Evolutionary conservation across 176 grass and related monocot genomes (phyloP).

Genomic region (Ananas comosus): DNA sequence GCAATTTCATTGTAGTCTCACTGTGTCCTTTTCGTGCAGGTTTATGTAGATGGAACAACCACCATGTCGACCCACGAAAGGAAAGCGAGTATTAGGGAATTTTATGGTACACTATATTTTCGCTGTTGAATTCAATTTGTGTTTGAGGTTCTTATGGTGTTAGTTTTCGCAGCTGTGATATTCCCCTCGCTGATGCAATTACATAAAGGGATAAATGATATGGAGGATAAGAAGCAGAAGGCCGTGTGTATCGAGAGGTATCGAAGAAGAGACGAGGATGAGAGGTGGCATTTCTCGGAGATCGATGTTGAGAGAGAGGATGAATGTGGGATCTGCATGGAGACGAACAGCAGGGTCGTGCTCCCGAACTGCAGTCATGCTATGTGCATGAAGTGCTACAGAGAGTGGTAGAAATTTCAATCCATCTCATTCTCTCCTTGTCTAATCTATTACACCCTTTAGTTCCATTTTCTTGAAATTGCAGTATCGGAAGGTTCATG

Average conservation of each 20-base stretch:
- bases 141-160: not conserved
- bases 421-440: not conserved
- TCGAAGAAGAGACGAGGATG: constrained; percentile 44
- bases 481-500: not conserved
- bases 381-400: constrained; percentile 84
- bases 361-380: constrained; percentile 80
- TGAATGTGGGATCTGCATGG: constrained; percentile 97
- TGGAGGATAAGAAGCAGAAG: constrained; percentile 71
- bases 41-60: constrained; percentile 86
- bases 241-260: constrained; percentile 45
- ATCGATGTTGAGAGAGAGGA: constrained; percentile 72
- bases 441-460: not conserved
- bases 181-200: constrained; percentile 87
- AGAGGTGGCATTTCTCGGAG: constrained; percentile 43
- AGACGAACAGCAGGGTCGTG: constrained; percentile 73
- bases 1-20: not conserved
- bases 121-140: not conserved
- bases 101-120: constrained; percentile 50
- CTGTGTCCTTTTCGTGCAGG: constrained; percentile 22
- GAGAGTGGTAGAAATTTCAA: constrained; percentile 43
- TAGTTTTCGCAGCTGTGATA: constrained; percentile 52
- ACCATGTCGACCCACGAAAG: constrained; percentile 96
- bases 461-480: not conserved
- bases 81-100: constrained; percentile 87
- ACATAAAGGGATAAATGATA: constrained; percentile 64